Evolutionary conservation across 441 rosid genomes (phyloP).

Genomic region (Lepidium campestre): DNA sequence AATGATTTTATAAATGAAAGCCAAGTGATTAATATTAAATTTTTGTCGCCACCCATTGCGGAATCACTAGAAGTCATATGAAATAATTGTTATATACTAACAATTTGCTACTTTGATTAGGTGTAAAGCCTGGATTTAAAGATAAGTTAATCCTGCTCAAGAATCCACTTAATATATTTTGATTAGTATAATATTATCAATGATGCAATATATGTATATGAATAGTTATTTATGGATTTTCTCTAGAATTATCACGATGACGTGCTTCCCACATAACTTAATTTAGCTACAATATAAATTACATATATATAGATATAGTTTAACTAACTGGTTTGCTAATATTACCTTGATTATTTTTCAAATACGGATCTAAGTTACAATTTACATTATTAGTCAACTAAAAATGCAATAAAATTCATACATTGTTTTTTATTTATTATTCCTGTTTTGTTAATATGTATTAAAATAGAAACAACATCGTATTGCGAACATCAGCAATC

Average conservation of each 20-base stretch:
- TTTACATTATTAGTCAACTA: conserved; percentile 2
- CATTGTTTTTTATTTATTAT: not conserved
- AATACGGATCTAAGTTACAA: not conserved
- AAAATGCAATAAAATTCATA: not conserved
- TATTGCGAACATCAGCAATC: conserved; percentile 22
- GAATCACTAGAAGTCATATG: conserved; percentile 22
- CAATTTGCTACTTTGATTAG: conserved; percentile 28
- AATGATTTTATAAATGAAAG: conserved; percentile 25
- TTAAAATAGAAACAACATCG: conserved; percentile 20
- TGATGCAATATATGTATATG: conserved; percentile 24
- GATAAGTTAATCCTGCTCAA: not conserved
- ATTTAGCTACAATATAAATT: not conserved
- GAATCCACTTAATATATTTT: conserved; percentile 14
- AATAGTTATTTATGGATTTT: not conserved
- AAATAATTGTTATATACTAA: conserved; percentile 3
- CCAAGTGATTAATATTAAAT: conserved; percentile 14
- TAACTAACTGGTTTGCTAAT: conserved; percentile 3
- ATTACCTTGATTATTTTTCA: not conserved
- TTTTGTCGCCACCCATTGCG: conserved; percentile 24
- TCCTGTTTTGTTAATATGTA: not conserved
- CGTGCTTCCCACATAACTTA: conserved; percentile 27
- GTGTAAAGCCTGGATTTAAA: conserved; percentile 31
- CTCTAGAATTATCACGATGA: not conserved
- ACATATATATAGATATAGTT: not conserved
- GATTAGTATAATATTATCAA: conserved; percentile 1